Base-by-base conservation (phyloP, 768 basidiomycete species). In the Rhodocollybia butyracea region DNA sequence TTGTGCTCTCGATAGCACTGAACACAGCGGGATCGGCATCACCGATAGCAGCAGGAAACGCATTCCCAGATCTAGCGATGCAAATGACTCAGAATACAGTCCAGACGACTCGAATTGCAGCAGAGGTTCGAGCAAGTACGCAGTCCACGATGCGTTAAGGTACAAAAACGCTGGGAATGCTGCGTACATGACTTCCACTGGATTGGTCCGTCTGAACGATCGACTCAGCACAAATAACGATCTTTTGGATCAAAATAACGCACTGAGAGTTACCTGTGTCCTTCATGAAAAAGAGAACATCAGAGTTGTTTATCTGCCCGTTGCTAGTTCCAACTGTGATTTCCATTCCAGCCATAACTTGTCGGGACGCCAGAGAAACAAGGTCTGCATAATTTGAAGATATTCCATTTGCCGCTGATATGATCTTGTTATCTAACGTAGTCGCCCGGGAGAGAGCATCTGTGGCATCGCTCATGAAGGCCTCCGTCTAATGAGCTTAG, bases 31-130 rank as follows among this genome's bases (percentile, higher is more conserved):
- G 39, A 24, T 10, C 30, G 30, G 21, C 24, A 39, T 56, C 40
- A 13, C 47, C 55, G 11, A 48, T 19, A 12, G 39, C 55, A 29
- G 22, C 29, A 7, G 55, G 55, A 17, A 48, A 56, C n/a, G 29
- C 27, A 13, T 21, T 53, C 63, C 63, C n/a, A 67, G 56, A 46
- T 64, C 63, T 31, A 45, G 58, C 2, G 56, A 50, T 32, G 60
- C 62, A 46, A 45, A 64, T 19, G 43, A 26, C 15, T 59, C 26
- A 8, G 46, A 43, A 54, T 62, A 66, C 24, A 51, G 36, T 26
- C 21, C 32, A 15, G 61, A 60, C 22, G 54, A 36, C 46, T 63
- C 56, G 46, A 61, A 66, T n/a, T 57, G 40, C 27, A 67, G 51
- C n/a, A 66, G 47, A 10, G 65, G 65, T 21, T 45, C 31, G 5